Evolutionary conservation across 768 basidiomycete species (phyloP), one percentile per base, ranked within the genome.

Genomic region (Amanita rimosa): DNA sequence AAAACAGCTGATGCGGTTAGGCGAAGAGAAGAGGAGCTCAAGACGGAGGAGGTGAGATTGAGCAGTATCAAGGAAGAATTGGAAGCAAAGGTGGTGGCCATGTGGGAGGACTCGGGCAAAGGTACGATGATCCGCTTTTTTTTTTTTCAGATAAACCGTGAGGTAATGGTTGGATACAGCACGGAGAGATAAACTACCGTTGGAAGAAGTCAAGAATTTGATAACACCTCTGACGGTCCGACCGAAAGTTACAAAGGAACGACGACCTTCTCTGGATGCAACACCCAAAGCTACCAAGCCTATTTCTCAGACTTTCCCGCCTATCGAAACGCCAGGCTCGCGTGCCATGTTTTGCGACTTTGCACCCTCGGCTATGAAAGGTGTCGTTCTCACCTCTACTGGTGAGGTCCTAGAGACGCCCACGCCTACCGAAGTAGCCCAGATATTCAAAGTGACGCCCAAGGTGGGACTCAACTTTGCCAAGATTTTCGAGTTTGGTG

Each of bases 201-300:
- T 88, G 3, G 85, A 88, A 57, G 86, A 88, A 60, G 79, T 88
- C 21, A 83, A 82, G 65, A 86, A 85, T 53, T 60, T 83, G 19
- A 70, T 83, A 6, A 72, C 70, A 19, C 79, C 79, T 4, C 65
- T 75, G 19, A 62, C 62, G 33, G 54, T 50, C 8, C 47, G 57
- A 26, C 64, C 60, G 29, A 59, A 55, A 29, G 57, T 54, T 55
- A 58, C 61, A 39, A 35, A 34, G n/a, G 48, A 43, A 21, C 24
- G 35, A 19, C 13, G 41, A 9, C 6, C 41, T 7, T 42, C 40
- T 6, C 26, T 43, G 13, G 48, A 49, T 60, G 52, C 55, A 3
- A 59, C 60, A 19, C 57, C 60, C 16, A 48, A 63, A 48, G 38
- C 65, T 40, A 35, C 44, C 31, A 31, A 11, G 27, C 42, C 51